Base-by-base conservation (phyloP, 2,329 filamentous ascomycete species). In the Chaetomium strumarium region DNA sequence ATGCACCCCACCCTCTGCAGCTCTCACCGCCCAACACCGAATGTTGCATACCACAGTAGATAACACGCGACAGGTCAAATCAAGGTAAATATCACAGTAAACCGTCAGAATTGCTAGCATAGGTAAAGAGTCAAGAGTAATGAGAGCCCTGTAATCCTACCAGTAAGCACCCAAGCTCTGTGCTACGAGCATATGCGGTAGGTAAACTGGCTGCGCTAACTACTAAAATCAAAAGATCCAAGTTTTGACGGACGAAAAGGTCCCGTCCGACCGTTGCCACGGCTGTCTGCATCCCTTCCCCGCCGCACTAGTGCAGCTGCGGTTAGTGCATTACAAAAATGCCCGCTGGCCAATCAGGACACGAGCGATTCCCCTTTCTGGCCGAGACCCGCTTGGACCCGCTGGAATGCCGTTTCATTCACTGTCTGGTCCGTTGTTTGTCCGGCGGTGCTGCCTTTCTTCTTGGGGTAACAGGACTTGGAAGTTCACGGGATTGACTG, bases 241-340 rank as follows among this genome's bases (percentile, higher is more conserved):
- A 11, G 11, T 12, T 34, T 11, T 11, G 34, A 16, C 14, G 13
- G 34, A n/a, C 34, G 34, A 37, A 37, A 37, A n/a, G 14, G n/a
- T 33, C 41, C 53, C 45, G 40, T 48, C 48, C 40, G 36, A 45
- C 52, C 52, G 52, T 55, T 51, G 52, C 48, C 52, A 51, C 43
- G 52, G 44, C 39, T 24, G 20, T 2, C 16, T 19, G 9, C 20
- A 17, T 44, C 16, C 20, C 31, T 34, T 37, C 48, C 44, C 52
- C 52, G 52, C 52, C 34, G 43, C 43, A 36, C 53, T 51, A 52
- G 41, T 30, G 11, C 49, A 8, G 11, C 31, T 38, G n/a, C 34
- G n/a, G 53, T 19, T 54, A 54, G 16, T 17, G 6, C 17, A 7
- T 42, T 30, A 17, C 34, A 12, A 41, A 30, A 17, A 43, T 24